Evolutionary conservation across 2,329 filamentous ascomycete species (phyloP).

Genomic region (Clarireedia paspali): DNA sequence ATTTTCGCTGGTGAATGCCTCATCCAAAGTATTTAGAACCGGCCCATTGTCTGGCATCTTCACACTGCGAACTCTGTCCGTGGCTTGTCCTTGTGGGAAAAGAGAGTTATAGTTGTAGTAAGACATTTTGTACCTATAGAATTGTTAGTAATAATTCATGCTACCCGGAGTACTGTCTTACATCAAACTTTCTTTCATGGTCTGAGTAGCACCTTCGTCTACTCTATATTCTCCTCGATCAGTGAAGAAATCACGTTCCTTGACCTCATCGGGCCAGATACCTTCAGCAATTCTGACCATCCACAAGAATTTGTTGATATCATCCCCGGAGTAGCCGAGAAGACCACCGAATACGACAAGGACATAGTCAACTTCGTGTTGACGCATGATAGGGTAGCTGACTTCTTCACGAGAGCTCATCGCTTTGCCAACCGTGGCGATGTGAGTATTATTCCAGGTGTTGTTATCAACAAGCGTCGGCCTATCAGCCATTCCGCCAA

Average conservation of each 20-base stretch:
- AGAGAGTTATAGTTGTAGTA: constrained; percentile 95
- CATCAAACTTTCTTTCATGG: constrained; percentile 99
- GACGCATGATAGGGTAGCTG: constrained; percentile 95
- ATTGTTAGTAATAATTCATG: constrained; percentile 18
- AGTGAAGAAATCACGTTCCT: constrained; percentile 95
- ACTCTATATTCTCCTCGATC: constrained; percentile 88
- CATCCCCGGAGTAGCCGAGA: constrained; percentile 93
- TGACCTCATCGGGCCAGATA: constrained; percentile 99
- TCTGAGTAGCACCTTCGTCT: constrained; percentile 84
- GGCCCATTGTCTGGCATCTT: constrained; percentile 79
- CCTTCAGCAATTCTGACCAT: constrained; percentile 99
- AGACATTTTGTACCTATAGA: constrained; percentile 94
- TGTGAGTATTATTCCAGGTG: constrained; percentile 99
- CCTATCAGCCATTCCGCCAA: constrained; percentile 97
- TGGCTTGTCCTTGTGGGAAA: constrained; percentile 84
- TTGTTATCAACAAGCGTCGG: constrained; percentile 98
- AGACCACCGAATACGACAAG: constrained; percentile 93
- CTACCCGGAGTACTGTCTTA: constrained; percentile 41
- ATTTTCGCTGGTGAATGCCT: constrained; percentile 98
- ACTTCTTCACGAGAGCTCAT: constrained; percentile 98
- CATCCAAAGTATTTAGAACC: constrained; percentile 80
- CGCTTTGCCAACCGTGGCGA: constrained; percentile 96
- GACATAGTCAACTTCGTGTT: constrained; percentile 99
- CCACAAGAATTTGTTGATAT: constrained; percentile 99
- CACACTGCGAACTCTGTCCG: constrained; percentile 79